Conservation (phyloP, 1,284 basidiomycete genomes). For the Papiliotrema terrestris region DNA sequence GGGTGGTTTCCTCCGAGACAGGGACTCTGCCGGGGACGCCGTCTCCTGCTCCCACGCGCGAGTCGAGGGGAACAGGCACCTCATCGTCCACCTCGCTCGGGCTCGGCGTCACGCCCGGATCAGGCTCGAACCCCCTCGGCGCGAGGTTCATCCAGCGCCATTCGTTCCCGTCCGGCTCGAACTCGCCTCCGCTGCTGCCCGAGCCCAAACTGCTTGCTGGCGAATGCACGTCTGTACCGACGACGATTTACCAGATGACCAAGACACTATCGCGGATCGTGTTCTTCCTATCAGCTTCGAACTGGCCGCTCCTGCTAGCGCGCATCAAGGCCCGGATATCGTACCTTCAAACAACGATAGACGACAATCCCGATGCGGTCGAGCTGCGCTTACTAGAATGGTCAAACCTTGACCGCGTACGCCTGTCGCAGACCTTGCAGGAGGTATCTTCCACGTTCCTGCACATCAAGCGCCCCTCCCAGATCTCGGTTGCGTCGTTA, state of each 20-base stretch:
- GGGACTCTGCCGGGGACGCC: slow-evolving; percentile 7
- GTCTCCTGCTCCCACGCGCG: slow-evolving; percentile 20
- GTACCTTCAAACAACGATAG: slow-evolving; percentile 50
- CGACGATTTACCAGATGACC: slow-evolving; percentile 43
- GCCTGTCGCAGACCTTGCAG: slow-evolving; percentile 42
- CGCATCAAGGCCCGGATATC: slow-evolving; percentile 66
- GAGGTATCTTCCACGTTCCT: slow-evolving; percentile 80
- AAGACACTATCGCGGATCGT: slow-evolving; percentile 65
- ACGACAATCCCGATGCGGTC: slow-evolving; percentile 55
- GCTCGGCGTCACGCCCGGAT: slow-evolving; percentile 9
- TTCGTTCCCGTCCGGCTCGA: slow-evolving; percentile 25
- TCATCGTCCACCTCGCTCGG: slow-evolving; percentile 14
- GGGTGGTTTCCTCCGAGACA: slow-evolving; percentile 59
- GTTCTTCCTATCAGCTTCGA: slow-evolving; percentile 83
- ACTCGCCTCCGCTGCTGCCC: slow-evolving; percentile 1
- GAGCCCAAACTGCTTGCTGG: slow-evolving; percentile 12
- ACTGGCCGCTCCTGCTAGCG: slow-evolving; percentile 77
- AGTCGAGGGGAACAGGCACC: slow-evolving; percentile 19
- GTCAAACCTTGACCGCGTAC: slow-evolving; percentile 46
- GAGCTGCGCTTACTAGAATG: slow-evolving; percentile 50
- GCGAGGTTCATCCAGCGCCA: slow-evolving; percentile 29
- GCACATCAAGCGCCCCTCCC: slow-evolving; percentile 73
- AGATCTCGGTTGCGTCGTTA: slow-evolving; percentile 67
- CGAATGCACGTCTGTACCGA: slow-evolving; percentile 18
- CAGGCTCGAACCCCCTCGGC: slow-evolving; percentile 20